Evolutionary conservation across 192 early-diverging fungal genomes (phyloP).

Genomic region (Entomortierella chlamydospora): DNA sequence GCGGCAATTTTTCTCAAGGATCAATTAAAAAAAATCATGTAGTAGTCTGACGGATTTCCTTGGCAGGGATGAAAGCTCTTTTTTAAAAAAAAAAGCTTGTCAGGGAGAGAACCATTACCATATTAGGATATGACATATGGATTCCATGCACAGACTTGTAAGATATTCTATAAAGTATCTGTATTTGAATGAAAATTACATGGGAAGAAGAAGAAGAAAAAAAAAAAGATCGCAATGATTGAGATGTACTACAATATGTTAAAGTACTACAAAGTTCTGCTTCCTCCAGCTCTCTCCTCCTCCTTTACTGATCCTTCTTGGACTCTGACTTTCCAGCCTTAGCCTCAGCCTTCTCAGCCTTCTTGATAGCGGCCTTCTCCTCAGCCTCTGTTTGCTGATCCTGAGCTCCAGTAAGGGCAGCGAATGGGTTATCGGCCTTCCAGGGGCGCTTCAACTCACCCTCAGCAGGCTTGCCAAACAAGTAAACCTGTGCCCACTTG

Average conservation of each 20-base stretch:
- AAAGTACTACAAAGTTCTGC: background rate
- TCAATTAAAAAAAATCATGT: too few species aligned
- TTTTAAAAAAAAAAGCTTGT: background rate
- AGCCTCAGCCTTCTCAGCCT: constrained; percentile 61
- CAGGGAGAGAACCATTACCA: background rate
- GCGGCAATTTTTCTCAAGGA: too few species aligned
- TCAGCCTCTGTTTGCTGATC: constrained; percentile 56
- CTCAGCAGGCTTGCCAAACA: constrained; percentile 78
- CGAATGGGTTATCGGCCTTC: constrained; percentile 82
- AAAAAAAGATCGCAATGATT: too few species aligned
- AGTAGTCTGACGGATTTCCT: background rate
- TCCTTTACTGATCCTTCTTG: constrained; percentile 40
- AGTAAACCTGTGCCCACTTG: constrained; percentile 83
- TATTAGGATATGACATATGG: too few species aligned
- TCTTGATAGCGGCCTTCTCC: constrained; percentile 67
- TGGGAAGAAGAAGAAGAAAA: too few species aligned
- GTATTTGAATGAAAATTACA: too few species aligned
- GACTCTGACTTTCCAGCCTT: constrained; percentile 46
- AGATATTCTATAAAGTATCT: background rate
- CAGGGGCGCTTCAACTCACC: constrained; percentile 89
- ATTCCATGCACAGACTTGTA: too few species aligned
- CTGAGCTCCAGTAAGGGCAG: constrained; percentile 52
- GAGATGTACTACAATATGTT: background rate
- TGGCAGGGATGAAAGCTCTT: background rate
- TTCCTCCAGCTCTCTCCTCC: too few species aligned